phyloP scores from a whole-genome alignment of 1,139 yeast genomes.

The Wickerhamomyces sp. region DNA sequence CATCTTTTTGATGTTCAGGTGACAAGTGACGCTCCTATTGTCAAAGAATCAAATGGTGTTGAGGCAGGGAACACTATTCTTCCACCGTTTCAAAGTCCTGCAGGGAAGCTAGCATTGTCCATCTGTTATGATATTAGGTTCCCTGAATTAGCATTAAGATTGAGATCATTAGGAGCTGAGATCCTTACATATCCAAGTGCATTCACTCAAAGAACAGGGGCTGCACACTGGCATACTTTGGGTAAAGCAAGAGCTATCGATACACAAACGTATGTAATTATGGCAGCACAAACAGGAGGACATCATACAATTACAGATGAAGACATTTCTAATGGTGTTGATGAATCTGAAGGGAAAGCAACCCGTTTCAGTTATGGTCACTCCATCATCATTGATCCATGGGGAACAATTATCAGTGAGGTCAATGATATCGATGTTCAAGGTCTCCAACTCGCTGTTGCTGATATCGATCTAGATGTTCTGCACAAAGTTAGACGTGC shows the following conservation, averaged over 20 bases:
- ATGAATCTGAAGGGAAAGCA: constrained; percentile 23
- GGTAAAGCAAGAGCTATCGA: constrained; percentile 85
- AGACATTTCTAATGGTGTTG: constrained; percentile 31
- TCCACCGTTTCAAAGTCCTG: constrained; percentile 53
- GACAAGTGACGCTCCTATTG: constrained; percentile 58
- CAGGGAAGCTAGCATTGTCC: constrained; percentile 65
- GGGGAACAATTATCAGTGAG: constrained; percentile 77
- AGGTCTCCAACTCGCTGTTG: constrained; percentile 54
- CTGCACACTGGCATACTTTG: constrained; percentile 81
- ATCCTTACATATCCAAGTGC: constrained; percentile 84
- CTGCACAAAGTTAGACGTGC: constrained; percentile 49
- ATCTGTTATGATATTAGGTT: constrained; percentile 88
- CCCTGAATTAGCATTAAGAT: constrained; percentile 69
- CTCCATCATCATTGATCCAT: constrained; percentile 79
- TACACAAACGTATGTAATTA: constrained; percentile 77
- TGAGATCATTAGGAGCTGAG: constrained; percentile 71
- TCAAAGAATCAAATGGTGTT: constrained; percentile 69
- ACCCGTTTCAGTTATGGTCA: constrained; percentile 74
- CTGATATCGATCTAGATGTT: constrained; percentile 59
- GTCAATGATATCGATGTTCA: constrained; percentile 44
- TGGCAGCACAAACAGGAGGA: constrained; percentile 88
- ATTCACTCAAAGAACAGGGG: constrained; percentile 86
- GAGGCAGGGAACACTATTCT: constrained; percentile 64
- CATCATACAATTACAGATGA: constrained; percentile 47
- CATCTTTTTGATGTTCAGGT: constrained; percentile 90